These are phyloP conservation scores for Annulohypoxylon bovei DNA, from an alignment of 495 filamentous ascomycete species.

Conservation along the genomic window DNA sequence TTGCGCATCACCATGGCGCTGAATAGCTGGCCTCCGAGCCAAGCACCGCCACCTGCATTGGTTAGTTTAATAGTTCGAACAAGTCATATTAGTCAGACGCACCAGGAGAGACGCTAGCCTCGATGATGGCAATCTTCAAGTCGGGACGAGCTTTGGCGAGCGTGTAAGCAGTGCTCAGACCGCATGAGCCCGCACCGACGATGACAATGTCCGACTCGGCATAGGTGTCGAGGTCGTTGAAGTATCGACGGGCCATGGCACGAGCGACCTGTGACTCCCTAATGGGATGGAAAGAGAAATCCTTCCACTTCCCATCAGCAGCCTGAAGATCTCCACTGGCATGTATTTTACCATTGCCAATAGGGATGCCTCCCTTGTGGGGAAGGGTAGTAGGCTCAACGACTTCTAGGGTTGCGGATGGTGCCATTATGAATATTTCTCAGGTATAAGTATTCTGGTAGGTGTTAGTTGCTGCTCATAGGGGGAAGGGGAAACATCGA, in stretches of 20 bases:
- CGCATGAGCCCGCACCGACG: slow-evolving; percentile 87
- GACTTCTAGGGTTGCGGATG: slow-evolving; percentile 64
- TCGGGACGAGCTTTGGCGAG: slow-evolving; percentile 86
- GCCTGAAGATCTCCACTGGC: slow-evolving; percentile 60
- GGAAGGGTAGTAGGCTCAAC: slow-evolving; percentile 45
- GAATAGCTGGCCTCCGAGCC: slow-evolving; percentile 93
- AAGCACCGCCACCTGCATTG: slow-evolving; percentile 76
- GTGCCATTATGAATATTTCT: slow-evolving; percentile 72
- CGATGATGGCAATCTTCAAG: slow-evolving; percentile 90
- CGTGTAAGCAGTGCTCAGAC: slow-evolving; percentile 83
- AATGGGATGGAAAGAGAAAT: slow-evolving; percentile 85
- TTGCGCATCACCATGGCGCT: slow-evolving; percentile 94
- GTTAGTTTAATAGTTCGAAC: slow-evolving; percentile 21
- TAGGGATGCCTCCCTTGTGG: slow-evolving; percentile 51
- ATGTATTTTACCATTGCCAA: slow-evolving; percentile 52
- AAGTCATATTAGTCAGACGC: slow-evolving; percentile 44
- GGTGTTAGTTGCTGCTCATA: slow-evolving; percentile 41
- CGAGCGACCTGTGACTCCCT: slow-evolving; percentile 90
- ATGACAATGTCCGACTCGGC: slow-evolving; percentile 94
- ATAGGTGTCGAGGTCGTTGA: slow-evolving; percentile 85
- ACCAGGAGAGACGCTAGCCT: slow-evolving; percentile 83
- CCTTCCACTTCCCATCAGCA: slow-evolving; percentile 74
- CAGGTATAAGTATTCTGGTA: slow-evolving; percentile 53
- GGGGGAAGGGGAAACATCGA: slow-evolving; percentile 53
- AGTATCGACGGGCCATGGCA: slow-evolving; percentile 93